phyloP scores from a whole-genome alignment of 2,329 filamentous ascomycete genomes.

The Xylaria sp. region DNA sequence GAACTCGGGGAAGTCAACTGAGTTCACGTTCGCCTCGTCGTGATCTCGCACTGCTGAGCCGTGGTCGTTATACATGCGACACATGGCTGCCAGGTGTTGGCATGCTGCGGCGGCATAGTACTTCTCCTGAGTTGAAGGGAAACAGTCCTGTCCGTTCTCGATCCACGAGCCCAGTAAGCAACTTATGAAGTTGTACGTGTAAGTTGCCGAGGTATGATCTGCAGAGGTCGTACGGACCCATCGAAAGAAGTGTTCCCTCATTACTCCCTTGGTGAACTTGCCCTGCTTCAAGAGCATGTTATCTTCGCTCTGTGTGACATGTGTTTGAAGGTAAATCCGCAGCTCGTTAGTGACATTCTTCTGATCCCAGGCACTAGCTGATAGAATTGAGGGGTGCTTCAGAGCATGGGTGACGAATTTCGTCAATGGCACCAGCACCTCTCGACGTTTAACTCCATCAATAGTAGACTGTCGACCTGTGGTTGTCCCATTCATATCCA shows the following conservation, averaged over 20 bases:
- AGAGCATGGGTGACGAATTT: constrained; percentile 28
- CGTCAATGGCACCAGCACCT: constrained; percentile 18
- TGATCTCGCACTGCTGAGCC: constrained; percentile 47
- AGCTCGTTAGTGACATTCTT: constrained; percentile 28
- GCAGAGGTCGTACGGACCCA: constrained; percentile 40
- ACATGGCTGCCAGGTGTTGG: constrained; percentile 44
- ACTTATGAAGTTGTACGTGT: constrained; percentile 28
- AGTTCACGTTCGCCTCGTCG: constrained; percentile 50
- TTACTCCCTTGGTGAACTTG: constrained; percentile 7
- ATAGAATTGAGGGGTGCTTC: constrained; percentile 20
- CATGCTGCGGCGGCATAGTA: constrained; percentile 26
- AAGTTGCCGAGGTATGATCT: constrained; percentile 37
- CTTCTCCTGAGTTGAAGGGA: constrained; percentile 18
- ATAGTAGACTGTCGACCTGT: neutral
- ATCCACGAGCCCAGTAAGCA: constrained; percentile 21
- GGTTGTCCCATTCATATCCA: neutral
- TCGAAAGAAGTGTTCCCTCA: constrained; percentile 28
- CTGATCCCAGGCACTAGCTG: constrained; percentile 21
- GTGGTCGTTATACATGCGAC: constrained; percentile 51
- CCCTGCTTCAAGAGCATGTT: constrained; percentile 15
- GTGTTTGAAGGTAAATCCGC: constrained; percentile 28
- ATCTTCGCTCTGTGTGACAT: constrained; percentile 34
- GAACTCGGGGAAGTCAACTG: constrained; percentile 49
- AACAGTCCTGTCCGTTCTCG: constrained; percentile 16
- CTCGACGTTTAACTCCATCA: neutral